phyloP scores from a whole-genome alignment of 805 yeast genomes.

The Schwanniomyces pseudopolymorphus region DNA sequence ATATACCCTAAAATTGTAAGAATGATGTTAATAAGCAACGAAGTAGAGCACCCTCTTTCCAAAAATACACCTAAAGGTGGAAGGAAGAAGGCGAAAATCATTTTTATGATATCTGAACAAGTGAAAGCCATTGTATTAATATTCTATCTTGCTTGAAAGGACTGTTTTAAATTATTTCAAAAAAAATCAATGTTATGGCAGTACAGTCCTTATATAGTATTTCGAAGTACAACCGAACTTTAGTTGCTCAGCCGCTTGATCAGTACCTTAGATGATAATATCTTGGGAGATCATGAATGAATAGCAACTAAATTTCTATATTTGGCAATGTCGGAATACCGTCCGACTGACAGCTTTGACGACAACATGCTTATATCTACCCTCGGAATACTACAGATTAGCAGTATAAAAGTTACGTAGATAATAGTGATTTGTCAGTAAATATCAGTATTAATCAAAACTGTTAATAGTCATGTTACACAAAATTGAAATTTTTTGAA shows the following conservation, averaged over 20 bases:
- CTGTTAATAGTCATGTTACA: background rate
- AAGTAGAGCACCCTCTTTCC: slow-evolving; percentile 54
- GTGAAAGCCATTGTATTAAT: slow-evolving; percentile 44
- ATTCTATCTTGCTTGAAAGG: no score
- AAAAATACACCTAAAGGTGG: slow-evolving; percentile 66
- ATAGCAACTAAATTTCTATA: background rate
- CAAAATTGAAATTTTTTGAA: slow-evolving; percentile 1
- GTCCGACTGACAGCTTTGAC: no score
- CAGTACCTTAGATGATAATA: no score
- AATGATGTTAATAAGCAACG: slow-evolving; percentile 52
- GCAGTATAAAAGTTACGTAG: background rate
- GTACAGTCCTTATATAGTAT: background rate
- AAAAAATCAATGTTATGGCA: no score
- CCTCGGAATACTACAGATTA: no score
- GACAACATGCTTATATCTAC: no score
- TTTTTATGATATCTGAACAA: slow-evolving; percentile 52
- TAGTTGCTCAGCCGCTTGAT: no score
- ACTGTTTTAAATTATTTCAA: background rate
- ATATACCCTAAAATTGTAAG: slow-evolving; percentile 72
- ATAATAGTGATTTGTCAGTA: background rate
- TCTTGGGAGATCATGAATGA: background rate
- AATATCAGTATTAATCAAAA: background rate
- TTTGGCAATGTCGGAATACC: background rate
- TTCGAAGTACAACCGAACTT: no score
- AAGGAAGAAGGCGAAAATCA: slow-evolving; percentile 49